Conservation (phyloP, 108 stramenopile species). For the Stephanodiscus minutulus region DNA sequence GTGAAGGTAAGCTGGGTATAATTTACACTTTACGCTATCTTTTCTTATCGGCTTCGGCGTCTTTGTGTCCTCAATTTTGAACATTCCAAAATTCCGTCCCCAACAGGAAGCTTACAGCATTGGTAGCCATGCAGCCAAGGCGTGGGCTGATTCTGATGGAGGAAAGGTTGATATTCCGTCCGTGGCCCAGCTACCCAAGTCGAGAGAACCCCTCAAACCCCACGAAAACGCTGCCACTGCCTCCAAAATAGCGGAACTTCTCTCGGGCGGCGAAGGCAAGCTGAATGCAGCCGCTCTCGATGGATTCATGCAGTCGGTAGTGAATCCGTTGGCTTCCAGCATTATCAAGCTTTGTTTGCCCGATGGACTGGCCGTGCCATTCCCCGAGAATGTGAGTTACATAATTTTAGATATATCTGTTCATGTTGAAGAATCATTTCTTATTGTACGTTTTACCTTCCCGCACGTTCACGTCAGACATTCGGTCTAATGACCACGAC, state of each 20-base stretch:
- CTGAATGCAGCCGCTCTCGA: conserved; percentile 88
- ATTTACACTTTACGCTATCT: background rate
- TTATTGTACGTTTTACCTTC: conserved; percentile 7
- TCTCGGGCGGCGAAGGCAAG: conserved; percentile 85
- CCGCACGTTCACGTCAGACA: conserved; percentile 39
- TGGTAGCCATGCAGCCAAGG: conserved; percentile 85
- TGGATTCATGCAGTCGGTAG: conserved; percentile 92
- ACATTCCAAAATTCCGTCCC: background rate
- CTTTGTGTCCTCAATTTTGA: conserved; percentile 1
- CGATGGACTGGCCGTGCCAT: conserved; percentile 93
- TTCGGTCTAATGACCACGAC: conserved; percentile 98
- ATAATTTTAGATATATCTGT: background rate
- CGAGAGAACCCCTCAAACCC: conserved; percentile 70
- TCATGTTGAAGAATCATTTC: background rate
- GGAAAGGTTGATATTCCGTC: conserved; percentile 83
- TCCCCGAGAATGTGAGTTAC: conserved; percentile 88
- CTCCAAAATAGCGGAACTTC: conserved; percentile 73
- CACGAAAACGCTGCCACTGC: conserved; percentile 79
- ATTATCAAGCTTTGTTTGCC: conserved; percentile 98
- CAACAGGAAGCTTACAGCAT: conserved; percentile 73
- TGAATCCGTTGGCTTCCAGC: conserved; percentile 89
- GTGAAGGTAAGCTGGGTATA: conserved; percentile 52
- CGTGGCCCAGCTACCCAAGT: conserved; percentile 48
- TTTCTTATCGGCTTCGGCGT: background rate
- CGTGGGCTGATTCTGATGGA: conserved; percentile 92